Evolutionary conservation across 2,329 filamentous ascomycete species (phyloP).

Genomic region (Polytolypa hystricis): DNA sequence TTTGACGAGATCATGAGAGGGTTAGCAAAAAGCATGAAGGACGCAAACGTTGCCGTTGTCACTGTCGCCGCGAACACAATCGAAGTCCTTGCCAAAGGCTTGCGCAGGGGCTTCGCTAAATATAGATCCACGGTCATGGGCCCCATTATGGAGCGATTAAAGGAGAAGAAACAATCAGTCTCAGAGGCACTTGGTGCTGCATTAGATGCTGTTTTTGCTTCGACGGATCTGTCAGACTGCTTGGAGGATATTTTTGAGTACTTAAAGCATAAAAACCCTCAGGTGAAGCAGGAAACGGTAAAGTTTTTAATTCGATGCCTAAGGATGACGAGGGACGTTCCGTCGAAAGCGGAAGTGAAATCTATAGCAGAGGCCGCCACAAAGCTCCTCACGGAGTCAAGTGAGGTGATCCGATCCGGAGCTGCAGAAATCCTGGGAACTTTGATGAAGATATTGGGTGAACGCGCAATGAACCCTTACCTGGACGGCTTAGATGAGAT

Average conservation of each 20-base stretch:
- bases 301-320: constrained; percentile 86
- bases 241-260: constrained; percentile 83
- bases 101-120: constrained; percentile 67
- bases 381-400: constrained; percentile 82
- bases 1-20: constrained; percentile 75
- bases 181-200: constrained; percentile 79
- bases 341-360: constrained; percentile 71
- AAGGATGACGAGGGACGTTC: constrained; percentile 70
- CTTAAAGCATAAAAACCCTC: constrained; percentile 88
- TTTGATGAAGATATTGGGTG: constrained; percentile 96
- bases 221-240: constrained; percentile 68
- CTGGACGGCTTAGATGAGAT: constrained; percentile 92
- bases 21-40: constrained; percentile 95
- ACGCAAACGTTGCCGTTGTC: constrained; percentile 92
- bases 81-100: constrained; percentile 74
- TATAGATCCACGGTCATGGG: constrained; percentile 72
- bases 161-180: constrained; percentile 90
- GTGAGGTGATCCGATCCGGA: constrained; percentile 71
- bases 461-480: constrained; percentile 87
- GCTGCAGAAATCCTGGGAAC: constrained; percentile 89
- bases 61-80: constrained; percentile 88
- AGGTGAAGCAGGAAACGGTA: constrained; percentile 91
- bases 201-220: constrained; percentile 58
- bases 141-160: constrained; percentile 87
- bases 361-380: constrained; percentile 79